phyloP scores from a whole-genome alignment of 108 stramenopile species.

The Bacterosira constricta region DNA sequence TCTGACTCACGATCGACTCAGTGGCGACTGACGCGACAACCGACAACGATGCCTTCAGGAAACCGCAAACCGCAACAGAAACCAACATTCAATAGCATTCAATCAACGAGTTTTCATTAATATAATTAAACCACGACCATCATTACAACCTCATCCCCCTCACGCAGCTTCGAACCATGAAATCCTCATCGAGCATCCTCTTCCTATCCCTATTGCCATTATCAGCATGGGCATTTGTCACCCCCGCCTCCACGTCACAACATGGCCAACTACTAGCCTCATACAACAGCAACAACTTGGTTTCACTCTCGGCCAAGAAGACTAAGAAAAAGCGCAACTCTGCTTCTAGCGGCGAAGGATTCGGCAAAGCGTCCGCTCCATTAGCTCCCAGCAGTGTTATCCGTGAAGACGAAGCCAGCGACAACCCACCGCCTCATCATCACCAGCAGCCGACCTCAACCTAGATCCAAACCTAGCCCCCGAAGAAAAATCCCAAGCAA shows the following conservation, averaged over 20 bases:
- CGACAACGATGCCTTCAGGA: no score
- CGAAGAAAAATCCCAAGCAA: conserved; percentile 63
- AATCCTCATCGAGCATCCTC: neutral
- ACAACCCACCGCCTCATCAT: neutral
- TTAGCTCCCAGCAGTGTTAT: neutral
- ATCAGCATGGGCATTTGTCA: no score
- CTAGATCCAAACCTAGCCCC: conserved; percentile 31
- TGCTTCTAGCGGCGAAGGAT: neutral
- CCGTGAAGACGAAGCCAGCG: conserved; percentile 8
- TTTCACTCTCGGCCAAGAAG: conserved; percentile 7
- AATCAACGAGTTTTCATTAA: no score
- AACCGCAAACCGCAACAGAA: no score
- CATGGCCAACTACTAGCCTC: neutral
- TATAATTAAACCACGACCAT: neutral
- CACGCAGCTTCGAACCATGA: no score
- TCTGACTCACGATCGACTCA: no score
- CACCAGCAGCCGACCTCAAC: neutral
- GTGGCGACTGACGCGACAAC: no score
- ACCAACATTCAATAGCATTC: no score
- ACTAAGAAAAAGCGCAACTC: neutral
- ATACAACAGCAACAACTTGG: neutral
- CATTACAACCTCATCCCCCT: neutral
- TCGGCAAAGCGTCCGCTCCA: neutral
- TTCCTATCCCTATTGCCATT: neutral
- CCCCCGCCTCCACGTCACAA: neutral